Conservation (phyloP, 768 basidiomycete species). For the Agrocybe pediades region DNA sequence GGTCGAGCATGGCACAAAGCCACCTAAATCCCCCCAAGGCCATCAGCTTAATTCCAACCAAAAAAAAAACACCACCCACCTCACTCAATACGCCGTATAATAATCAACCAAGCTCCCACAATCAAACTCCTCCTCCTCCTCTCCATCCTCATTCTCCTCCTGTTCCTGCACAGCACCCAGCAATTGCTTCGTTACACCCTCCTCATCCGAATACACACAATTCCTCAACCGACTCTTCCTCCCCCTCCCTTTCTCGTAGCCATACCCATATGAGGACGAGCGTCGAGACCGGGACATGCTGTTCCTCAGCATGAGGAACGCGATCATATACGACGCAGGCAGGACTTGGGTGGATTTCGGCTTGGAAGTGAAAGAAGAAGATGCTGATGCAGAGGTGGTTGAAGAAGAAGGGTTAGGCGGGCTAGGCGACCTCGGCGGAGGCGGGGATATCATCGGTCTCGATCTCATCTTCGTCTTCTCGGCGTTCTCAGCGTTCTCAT, state of each 20-base stretch:
- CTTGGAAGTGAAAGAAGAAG: not conserved
- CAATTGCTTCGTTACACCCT: not conserved
- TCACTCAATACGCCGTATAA: too few relatives aligned
- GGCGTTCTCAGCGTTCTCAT: too few relatives aligned
- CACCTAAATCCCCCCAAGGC: not conserved
- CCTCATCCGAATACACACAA: conserved; percentile 6
- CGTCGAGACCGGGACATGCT: conserved; percentile 8
- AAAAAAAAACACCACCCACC: too few relatives aligned
- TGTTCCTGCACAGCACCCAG: not conserved
- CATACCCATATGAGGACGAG: not conserved
- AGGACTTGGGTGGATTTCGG: too few relatives aligned
- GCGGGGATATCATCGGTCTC: not conserved
- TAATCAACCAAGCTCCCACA: conserved; percentile 8
- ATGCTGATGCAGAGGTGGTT: conserved; percentile 5
- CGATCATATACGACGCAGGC: conserved; percentile 22
- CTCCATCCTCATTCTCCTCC: too few relatives aligned
- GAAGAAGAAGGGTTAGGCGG: conserved; percentile 16
- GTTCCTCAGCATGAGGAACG: conserved; percentile 21
- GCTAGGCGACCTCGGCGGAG: not conserved
- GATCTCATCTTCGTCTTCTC: conserved; percentile 3
- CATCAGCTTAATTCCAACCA: conserved; percentile 2
- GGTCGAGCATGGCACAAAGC: not conserved
- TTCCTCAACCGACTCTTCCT: conserved; percentile 11
- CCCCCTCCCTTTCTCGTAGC: not conserved
- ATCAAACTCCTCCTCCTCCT: conserved; percentile 8